Evolutionary conservation across 305 asterid genomes (phyloP).

Genomic region (Fraxinus sp.): DNA sequence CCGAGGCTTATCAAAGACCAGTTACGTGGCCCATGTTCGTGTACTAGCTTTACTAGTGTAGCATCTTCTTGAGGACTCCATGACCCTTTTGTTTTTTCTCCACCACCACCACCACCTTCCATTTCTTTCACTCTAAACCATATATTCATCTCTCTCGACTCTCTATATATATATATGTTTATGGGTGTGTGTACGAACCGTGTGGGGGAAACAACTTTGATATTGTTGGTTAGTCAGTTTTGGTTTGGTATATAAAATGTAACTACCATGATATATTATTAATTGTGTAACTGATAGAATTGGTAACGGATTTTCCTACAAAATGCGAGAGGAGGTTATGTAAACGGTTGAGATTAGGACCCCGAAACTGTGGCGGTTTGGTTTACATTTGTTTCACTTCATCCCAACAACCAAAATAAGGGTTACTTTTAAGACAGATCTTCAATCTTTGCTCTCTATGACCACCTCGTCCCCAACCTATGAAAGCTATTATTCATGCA

Average conservation of each 20-base stretch:
- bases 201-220: conserved; percentile 42
- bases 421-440: not conserved
- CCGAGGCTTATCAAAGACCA: conserved; percentile 65
- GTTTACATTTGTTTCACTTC: not conserved
- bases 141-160: not conserved
- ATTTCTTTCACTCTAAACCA: not conserved
- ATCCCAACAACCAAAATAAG: not conserved
- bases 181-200: conserved; percentile 52
- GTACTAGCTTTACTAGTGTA: conserved; percentile 37
- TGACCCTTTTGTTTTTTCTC: conserved; percentile 48
- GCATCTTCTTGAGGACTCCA: conserved; percentile 69
- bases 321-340: not conserved
- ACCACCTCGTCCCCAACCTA: not conserved
- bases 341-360: not conserved
- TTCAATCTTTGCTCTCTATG: not conserved
- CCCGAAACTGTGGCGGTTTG: not conserved
- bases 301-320: not conserved
- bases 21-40: conserved; percentile 64
- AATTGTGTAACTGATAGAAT: not conserved
- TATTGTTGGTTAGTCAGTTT: conserved; percentile 36
- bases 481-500: too few species aligned
- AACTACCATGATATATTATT: not conserved
- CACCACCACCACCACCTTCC: conserved; percentile 12
- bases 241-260: conserved; percentile 4
- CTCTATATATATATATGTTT: not conserved